Evolutionary conservation across 129 eudicot species (phyloP).

Genomic region (Scalesia atractyloides): DNA sequence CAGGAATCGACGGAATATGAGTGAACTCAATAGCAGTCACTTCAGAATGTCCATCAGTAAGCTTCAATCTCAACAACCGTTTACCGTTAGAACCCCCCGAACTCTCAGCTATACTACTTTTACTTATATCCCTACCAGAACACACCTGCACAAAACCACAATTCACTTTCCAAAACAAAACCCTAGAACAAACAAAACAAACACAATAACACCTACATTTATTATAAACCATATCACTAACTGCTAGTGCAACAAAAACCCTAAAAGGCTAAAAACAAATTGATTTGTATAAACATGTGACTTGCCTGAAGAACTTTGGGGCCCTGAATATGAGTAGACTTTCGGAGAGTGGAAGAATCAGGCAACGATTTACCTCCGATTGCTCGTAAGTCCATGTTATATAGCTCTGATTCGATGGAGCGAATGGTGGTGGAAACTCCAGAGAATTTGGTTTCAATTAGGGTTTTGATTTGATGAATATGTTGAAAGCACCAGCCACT

Average conservation of each 20-base stretch:
- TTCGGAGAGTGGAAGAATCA: conserved; percentile 56
- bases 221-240: not conserved
- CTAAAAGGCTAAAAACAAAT: not conserved
- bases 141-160: conserved; percentile 48
- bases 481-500: conserved; percentile 78
- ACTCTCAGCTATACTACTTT: conserved; percentile 54
- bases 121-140: conserved; percentile 71
- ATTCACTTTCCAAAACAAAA: not conserved
- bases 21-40: conserved; percentile 74
- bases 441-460: conserved; percentile 43
- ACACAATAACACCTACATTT: not conserved
- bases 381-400: conserved; percentile 62
- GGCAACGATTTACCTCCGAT: conserved; percentile 81
- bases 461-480: conserved; percentile 41
- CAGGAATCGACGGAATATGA: conserved; percentile 67
- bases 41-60: conserved; percentile 81
- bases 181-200: not conserved
- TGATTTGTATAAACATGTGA: not conserved
- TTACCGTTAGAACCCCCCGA: conserved; percentile 51
- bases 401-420: conserved; percentile 66
- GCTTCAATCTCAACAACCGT: conserved; percentile 68
- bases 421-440: conserved; percentile 28
- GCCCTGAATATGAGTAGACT: conserved; percentile 55
- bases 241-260: not conserved
- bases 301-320: conserved; percentile 82